These are phyloP conservation scores for Sporothrix pallida DNA, from an alignment of 2,329 filamentous ascomycete genomes.

Conservation along the genomic window DNA sequence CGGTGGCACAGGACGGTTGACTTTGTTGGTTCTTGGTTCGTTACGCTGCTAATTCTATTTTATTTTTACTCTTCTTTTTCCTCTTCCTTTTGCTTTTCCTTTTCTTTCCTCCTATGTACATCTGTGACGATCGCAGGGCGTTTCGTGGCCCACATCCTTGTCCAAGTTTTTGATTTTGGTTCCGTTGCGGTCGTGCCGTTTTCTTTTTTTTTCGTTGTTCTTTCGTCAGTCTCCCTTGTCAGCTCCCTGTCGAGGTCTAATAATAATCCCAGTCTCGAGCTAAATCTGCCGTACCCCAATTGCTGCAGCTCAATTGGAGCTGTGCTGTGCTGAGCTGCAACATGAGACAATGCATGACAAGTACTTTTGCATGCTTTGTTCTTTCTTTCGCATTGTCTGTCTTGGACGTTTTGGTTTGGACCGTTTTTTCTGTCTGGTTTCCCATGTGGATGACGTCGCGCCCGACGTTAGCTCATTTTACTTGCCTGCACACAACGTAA, in stretches of 20 bases:
- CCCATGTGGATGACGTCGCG: constrained; percentile 21
- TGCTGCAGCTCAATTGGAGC: too few relatives aligned
- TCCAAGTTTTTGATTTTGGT: not conserved
- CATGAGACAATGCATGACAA: constrained; percentile 1
- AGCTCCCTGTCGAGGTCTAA: not conserved
- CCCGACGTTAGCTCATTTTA: not conserved
- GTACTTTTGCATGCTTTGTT: too few relatives aligned
- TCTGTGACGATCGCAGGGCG: not conserved
- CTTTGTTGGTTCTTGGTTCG: too few relatives aligned
- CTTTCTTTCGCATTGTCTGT: too few relatives aligned
- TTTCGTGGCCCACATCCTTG: not conserved
- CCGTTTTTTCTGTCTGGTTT: not conserved
- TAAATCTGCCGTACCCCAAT: too few relatives aligned
- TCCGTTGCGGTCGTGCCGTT: not conserved
- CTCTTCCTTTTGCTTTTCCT: not conserved
- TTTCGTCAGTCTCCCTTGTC: not conserved
- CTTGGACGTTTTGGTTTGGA: not conserved
- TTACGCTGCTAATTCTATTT: too few relatives aligned
- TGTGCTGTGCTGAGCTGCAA: too few relatives aligned
- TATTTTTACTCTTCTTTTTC: not conserved
- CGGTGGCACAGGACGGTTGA: too few relatives aligned
- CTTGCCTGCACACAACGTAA: too few relatives aligned
- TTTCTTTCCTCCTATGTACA: not conserved
- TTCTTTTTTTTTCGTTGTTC: not conserved
- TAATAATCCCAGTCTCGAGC: not conserved